Evolutionary conservation across 2,329 filamentous ascomycete species (phyloP), one percentile per base, ranked within the genome.

Genomic region (Alternaria longipes): DNA sequence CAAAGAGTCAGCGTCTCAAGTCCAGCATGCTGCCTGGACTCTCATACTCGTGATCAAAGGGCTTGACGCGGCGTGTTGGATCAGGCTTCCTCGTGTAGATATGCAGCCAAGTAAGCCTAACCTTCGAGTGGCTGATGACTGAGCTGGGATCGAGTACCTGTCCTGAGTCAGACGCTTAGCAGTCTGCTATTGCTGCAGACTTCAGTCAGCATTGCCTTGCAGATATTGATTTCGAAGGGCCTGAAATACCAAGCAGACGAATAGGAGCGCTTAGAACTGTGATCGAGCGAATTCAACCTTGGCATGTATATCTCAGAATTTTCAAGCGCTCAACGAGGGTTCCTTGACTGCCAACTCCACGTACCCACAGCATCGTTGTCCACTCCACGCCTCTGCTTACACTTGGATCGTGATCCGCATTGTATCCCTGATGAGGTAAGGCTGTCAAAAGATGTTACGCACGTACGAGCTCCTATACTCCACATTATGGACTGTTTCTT

Each of bases 111-210:
- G 46, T 49, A 36, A 49, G 46, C 46, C 30, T 36, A 8, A 20
- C 8, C 8, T 49, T 22, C 20, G 30, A 49, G 30, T 49, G 46
- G 46, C 20, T 50, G 32, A 50, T 50, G 46, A 50, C 46, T 50
- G 32, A 38, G 34, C 32, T 36, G 46, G 46, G 46, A 36, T 50
- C 46, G 20, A 49, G 46, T 49, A 18, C 46, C 30, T 36, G 18
- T n/a, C 46, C 20, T 16, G 46, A 49, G 46, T 49, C 46, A 49
- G 32, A 36, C 30, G 12, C 4, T 8, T n/a, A 22, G 20, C 20
- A 50, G 46, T 32, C 30, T 16, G 18, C 20, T 20, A 24, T 38
- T 36, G 32, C 32, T 50, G 32, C 46, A n/a, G 46, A 50, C 6
- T 14, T 36, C 46, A 50, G 46, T 26, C 46, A 50, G 46, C 46